Base-by-base conservation (phyloP, 116 monocot genomes). In the Zostera marina region DNA sequence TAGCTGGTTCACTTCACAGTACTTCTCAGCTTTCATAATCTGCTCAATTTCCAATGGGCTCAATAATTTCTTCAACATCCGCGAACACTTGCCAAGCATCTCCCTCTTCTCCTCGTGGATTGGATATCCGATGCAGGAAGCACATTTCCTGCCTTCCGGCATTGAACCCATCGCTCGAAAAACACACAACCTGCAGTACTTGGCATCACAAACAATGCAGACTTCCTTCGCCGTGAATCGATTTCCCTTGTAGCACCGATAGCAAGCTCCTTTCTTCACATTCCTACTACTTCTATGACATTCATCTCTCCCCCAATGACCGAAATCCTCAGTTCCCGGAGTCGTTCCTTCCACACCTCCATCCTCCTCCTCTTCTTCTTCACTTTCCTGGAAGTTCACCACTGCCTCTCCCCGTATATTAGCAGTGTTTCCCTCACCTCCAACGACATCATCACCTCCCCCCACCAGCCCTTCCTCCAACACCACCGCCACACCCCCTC, bases 91-190 rank as follows among this genome's bases (percentile, higher is more conserved):
- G 19, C 96, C 96, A 38, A 96, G 54, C 49, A 58, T 72, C 10
- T 80, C 76, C 52, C 96, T 82, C 65, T 78, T 96, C 7, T 72
- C 60, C 61, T 96, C 96, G 11, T 73, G 63, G 7, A 96, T 66
- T 0, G 80, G 73, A 9, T 9, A 53, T 1, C 96, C 89, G 21
- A 89, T 96, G 66, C 96, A 96, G 0, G 62, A 56, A 3, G 85
- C 62, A 19, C 96, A 96, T 65, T 96, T 96, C 40, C 96, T 67
- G 47, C 96, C 96, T 63, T 96, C 89, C 7, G 96, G 96, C 96
- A 96, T 96, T 9, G 96, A 96, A 0, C 96, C 89, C 96, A 96
- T 96, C n/a, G 74, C 80, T 52, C 72, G 68, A 55, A 94, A 42
- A 39, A 94, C 58, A 44, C 94, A 94, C 1, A 63, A 63, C 4